Base-by-base conservation (phyloP, 441 rosid genomes). In the Rhodomyrtus psidioides region DNA sequence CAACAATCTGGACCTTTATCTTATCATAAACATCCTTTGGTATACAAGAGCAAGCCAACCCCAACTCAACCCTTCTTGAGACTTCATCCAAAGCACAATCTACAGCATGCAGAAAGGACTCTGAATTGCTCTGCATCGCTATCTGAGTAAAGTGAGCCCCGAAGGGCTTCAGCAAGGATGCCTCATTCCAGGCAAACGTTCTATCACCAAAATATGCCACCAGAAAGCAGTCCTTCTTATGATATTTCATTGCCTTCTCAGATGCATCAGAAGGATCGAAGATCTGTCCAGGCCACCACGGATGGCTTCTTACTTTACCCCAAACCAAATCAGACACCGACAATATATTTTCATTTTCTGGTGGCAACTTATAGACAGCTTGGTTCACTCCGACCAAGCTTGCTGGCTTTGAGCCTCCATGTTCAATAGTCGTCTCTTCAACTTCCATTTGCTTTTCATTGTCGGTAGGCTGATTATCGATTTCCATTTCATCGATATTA, bases 221-320 rank as follows among this genome's bases (percentile, higher is more conserved):
- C 89, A 92, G 87, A 87, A 89, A 89, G 82, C 87, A 86, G 76
- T 91, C 91, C 88, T 90, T 90, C 86, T 91, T 90, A 39, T 90
- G 89, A 90, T 90, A 85, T 88, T 86, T 91, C 85, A 87, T 82
- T 6, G 93, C 93, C 89, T 85, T 90, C 60, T 91, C 93, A 15
- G 93, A 91, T 51, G 94, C 89, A 84, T 90, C 89, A n/a, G 94
- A 90, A 82, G 92, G 86, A 88, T 92, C 90, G 83, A 88, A 91
- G 65, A 91, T 91, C 90, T 92, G 93, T 19, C 94, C 94, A 56
- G 94, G 94, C 94, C 93, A 92, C 94, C 93, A 92, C 5, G 92
- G 94, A 88, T 92, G 93, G 88, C 93, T 91, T 85, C 92, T 90
- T 34, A 91, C 91, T 86, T 92, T 92, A 49, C 93, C 93, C 94